Base-by-base conservation (phyloP, 345 rosid genomes). In the Pseudoturritis turrita region DNA sequence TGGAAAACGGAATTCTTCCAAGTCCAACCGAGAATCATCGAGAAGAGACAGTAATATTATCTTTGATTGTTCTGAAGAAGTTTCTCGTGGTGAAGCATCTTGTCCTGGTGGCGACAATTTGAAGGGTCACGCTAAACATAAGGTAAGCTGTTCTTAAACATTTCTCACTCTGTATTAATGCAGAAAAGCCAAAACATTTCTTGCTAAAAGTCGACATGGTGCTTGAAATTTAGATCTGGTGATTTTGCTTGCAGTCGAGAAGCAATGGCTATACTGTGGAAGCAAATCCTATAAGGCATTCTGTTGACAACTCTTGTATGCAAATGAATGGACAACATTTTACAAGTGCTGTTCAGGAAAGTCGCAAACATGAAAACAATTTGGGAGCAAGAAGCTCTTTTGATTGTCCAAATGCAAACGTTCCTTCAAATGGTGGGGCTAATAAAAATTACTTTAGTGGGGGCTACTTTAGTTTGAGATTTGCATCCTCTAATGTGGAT, bases 1-100 rank as follows among this genome's bases (percentile, higher is more conserved):
- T 58, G 85, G 80, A 36, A 85, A 78, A 80, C 78, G 68, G 44
- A 33, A 40, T 64, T 78, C 75, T 12, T 49, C 74, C 50, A 85
- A 71, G 67, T 53, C 79, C 55, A 77, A 62, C 72, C 70, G 78
- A 74, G 90, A 81, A 63, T 71, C 80, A 75, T 75, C 71, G 57
- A 79, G 79, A 83, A 82, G 79, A 62, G 83, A 77, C 52, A 82
- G 69, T 45, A 54, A 47, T 37, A 58, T 31, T 63, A 44, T 69
- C 12, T 45, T 68, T 71, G 79, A 82, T 78, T 70, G 76, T 55
- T 65, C 51, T 29, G 77, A 75, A 63, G 83, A 81, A 78, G 36
- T 64, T 55, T 58, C 40, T 40, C 62, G 79, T 45, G 74, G 55
- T 45, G 59, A 78, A 69, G 54, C 69, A 44, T 71, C 67, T 36